Base-by-base conservation (phyloP, 441 rosid genomes). In the Mallotus repandus region DNA sequence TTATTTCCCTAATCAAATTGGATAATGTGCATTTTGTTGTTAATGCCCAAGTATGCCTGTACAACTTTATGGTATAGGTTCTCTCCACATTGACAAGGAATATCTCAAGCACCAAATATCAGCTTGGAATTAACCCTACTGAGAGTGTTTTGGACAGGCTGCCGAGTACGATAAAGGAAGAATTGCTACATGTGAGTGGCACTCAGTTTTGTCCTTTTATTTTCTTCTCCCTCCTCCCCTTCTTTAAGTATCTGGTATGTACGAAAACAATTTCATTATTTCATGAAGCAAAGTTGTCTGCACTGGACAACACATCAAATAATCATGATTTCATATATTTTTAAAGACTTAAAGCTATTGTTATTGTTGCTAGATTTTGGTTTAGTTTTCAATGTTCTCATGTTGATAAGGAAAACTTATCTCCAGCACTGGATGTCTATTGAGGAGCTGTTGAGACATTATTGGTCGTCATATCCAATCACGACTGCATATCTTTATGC, bases 381-480 rank as follows among this genome's bases (percentile, higher is more conserved):
- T 74, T 69, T 74, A 68, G 69, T 74, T 73, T 56, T 74, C 58
- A 43, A 63, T 77, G 56, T 72, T 67, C 64, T 74, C 68, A 77
- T 80, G 70, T 77, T 84, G 49, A 75, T 66, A 57, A 63, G 70
- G 71, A 70, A 78, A 74, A 50, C 58, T 71, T 62, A 52, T 81
- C 67, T 82, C 59, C 91, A 95, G 99, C 92, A 86, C 56, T 90
- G 94, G 95, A 79, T 84, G 18, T 87, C 97, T 50, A 86, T 90
- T 69, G 90, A 89, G 78, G 99, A 94, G 84, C 75, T 92, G 66
- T 82, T 88, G 79, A 86, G 71, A 81, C 97, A 95, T 84, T 93
- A 86, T 79, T 93, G 99, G 98, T 88, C 99, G 68, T 95, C 96
- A n/a, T 95, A 91, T 85, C 99, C 99, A 32, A 84, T 95, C 63